phyloP scores from a whole-genome alignment of 257 asterid species.

The Fraxinus anomala region DNA sequence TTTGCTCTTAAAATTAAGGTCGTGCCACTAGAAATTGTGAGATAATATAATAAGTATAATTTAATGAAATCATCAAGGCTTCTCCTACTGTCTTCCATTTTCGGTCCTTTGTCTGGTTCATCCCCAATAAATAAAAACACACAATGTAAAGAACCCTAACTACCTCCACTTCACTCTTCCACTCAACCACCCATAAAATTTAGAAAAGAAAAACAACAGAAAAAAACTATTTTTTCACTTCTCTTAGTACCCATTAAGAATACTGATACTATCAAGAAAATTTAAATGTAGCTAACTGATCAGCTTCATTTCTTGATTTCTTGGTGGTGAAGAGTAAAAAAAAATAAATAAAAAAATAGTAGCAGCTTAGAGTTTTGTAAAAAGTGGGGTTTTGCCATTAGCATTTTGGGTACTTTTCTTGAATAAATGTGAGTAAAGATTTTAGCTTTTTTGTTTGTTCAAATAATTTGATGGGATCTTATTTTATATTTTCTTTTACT shows the following conservation, averaged over 20 bases:
- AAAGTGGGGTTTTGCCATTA: background rate
- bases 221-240: background rate
- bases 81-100: constrained; percentile 26
- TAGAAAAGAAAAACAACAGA: background rate
- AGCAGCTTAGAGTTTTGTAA: background rate
- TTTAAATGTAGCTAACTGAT: background rate
- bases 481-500: background rate
- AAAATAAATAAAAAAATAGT: background rate
- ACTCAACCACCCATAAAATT: background rate
- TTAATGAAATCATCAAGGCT: constrained; percentile 27
- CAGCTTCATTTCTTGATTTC: constrained; percentile 3
- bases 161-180: constrained; percentile 26
- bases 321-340: background rate
- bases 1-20: background rate
- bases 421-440: constrained; percentile 46
- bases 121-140: background rate
- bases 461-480: constrained; percentile 7
- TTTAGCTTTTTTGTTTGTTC: constrained; percentile 27
- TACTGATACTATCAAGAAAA: background rate
- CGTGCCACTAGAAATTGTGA: background rate
- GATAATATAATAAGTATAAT: background rate
- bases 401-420: constrained; percentile 34
- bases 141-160: constrained; percentile 23
- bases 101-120: constrained; percentile 30
- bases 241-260: background rate